Evolutionary conservation across 306 rosid species (phyloP).

Genomic region (Quercus berberidifolia): DNA sequence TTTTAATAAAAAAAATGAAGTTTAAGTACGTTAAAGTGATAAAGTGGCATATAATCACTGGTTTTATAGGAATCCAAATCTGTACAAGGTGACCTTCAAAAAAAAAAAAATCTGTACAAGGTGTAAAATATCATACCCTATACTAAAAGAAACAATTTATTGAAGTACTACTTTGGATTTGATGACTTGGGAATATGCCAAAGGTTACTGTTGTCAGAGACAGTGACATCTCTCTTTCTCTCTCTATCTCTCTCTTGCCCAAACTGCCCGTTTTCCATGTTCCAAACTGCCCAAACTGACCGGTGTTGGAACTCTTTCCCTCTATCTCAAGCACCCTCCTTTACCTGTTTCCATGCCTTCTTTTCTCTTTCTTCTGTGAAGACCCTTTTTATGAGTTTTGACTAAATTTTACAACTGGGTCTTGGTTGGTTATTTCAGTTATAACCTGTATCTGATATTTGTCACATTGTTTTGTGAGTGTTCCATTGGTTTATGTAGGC

Average conservation of each 20-base stretch:
- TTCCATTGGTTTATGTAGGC: neutral
- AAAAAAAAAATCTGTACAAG: neutral
- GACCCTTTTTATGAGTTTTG: constrained; percentile 7
- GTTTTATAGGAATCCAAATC: neutral
- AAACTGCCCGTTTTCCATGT: constrained; percentile 35
- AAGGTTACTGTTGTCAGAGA: constrained; percentile 7
- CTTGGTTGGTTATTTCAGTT: constrained; percentile 15
- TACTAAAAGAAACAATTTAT: neutral
- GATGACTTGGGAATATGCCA: constrained; percentile 4
- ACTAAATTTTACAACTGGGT: constrained; percentile 30
- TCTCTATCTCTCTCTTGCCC: constrained; percentile 51
- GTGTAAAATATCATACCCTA: neutral
- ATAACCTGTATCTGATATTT: neutral
- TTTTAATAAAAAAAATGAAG: no score
- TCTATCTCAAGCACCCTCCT: constrained; percentile 36
- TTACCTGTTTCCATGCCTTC: constrained; percentile 16
- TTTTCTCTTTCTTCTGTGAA: neutral
- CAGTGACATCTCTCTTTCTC: neutral
- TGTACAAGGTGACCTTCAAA: neutral
- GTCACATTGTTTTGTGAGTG: constrained; percentile 4
- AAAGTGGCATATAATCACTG: neutral
- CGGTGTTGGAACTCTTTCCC: constrained; percentile 31
- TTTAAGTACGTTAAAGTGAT: neutral
- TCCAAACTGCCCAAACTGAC: constrained; percentile 48
- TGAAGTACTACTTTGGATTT: neutral